A percentile compares a stretch with the other conserved stretches of the same genome.
These are phyloP conservation scores for Exobasidium rhododendri DNA, from an alignment of 1,284 basidiomycete genomes.

Conservation along the genomic window DNA sequence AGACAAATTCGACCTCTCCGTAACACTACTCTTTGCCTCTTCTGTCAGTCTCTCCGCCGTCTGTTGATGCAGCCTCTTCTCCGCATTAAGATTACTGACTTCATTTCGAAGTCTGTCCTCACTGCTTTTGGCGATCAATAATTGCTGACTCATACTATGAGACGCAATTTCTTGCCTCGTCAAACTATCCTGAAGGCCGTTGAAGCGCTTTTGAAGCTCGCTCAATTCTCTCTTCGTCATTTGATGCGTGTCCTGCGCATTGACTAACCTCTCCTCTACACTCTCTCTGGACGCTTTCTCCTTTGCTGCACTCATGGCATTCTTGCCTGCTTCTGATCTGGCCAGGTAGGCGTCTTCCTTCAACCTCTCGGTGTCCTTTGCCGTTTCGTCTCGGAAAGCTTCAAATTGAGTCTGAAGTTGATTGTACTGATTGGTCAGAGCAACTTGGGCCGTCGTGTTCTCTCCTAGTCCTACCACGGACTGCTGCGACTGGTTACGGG, in stretches of 20 bases:
- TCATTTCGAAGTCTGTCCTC: conserved; percentile 65
- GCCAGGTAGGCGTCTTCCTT: conserved; percentile 71
- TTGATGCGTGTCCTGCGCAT: conserved; percentile 41
- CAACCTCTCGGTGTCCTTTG: conserved; percentile 65
- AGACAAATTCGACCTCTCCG: conserved; percentile 77
- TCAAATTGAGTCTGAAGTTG: conserved; percentile 74
- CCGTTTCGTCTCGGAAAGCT: conserved; percentile 73
- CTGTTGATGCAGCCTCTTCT: conserved; percentile 64
- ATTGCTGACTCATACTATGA: conserved; percentile 63
- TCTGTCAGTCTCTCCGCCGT: conserved; percentile 62
- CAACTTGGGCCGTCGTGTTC: conserved; percentile 1
- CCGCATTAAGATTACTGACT: conserved; percentile 76
- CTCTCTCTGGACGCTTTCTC: conserved; percentile 44
- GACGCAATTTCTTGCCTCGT: conserved; percentile 57
- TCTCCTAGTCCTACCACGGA: background rate
- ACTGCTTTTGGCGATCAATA: conserved; percentile 53
- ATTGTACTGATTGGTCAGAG: conserved; percentile 57
- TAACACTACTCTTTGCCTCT: conserved; percentile 74
- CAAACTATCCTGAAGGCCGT: conserved; percentile 49
- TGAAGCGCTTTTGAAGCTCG: conserved; percentile 52
- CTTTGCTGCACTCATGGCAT: conserved; percentile 63
- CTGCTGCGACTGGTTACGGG: background rate
- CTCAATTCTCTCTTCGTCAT: conserved; percentile 51
- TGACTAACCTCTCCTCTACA: conserved; percentile 58
- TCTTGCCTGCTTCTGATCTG: conserved; percentile 70